Percentiles rank a stretch among this genome's conserved stretches.
Evolutionary conservation across 495 filamentous ascomycete species (phyloP).

Genomic region (Daldinia loculata): DNA sequence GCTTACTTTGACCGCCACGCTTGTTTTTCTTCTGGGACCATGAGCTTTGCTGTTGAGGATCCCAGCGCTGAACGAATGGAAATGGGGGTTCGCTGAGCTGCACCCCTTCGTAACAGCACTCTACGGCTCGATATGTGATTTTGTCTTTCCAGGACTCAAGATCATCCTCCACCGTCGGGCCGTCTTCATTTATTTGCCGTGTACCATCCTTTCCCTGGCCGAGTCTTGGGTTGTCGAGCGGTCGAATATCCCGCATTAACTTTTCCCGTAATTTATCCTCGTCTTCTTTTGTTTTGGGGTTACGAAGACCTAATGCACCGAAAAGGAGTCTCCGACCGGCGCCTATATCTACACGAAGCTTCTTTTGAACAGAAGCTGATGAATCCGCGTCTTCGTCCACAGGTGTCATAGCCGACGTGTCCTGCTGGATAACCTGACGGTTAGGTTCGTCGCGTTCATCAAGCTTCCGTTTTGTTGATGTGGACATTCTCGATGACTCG

Average conservation of each 20-base stretch:
- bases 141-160: conserved; percentile 73
- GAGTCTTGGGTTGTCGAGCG: conserved; percentile 38
- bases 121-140: conserved; percentile 76
- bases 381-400: conserved; percentile 29
- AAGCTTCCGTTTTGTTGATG: conserved; percentile 31
- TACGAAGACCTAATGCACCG: conserved; percentile 73
- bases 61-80: conserved; percentile 90
- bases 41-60: conserved; percentile 69
- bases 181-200: background rate
- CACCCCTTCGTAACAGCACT: conserved; percentile 80
- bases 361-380: conserved; percentile 49
- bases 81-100: conserved; percentile 82
- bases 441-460: conserved; percentile 3
- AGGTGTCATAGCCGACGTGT: conserved; percentile 3
- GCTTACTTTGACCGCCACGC: conserved; percentile 51
- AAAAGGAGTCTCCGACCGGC: conserved; percentile 75
- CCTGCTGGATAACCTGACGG: background rate
- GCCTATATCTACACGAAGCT: conserved; percentile 67
- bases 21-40: conserved; percentile 47
- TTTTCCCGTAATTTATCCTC: conserved; percentile 68
- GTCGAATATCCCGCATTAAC: conserved; percentile 56
- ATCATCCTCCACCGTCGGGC: conserved; percentile 42
- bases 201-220: background rate
- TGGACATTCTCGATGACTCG: background rate
- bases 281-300: conserved; percentile 72